Evolutionary conservation across 164 flowering plant genomes (phyloP).

Genomic region (Platanus orientalis): DNA sequence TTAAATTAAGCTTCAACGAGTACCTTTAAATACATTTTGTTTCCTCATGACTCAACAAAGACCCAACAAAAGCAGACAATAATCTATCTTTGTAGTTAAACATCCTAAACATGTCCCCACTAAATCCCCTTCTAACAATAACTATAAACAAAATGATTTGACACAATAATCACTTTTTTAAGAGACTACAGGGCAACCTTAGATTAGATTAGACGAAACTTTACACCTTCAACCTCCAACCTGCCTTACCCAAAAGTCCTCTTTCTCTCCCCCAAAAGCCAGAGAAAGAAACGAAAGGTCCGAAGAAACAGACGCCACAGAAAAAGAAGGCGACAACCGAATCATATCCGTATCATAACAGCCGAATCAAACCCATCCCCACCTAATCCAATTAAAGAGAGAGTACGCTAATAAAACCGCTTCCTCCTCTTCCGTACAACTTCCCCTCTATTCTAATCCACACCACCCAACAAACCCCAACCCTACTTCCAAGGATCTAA

Average conservation of each 20-base stretch:
- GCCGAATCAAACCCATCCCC: neutral
- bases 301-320: neutral
- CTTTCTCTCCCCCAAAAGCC: neutral
- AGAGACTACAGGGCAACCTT: neutral
- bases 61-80: too few species aligned
- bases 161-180: neutral
- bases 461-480: neutral
- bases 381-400: neutral
- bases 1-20: too few species aligned
- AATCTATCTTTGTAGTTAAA: too few species aligned
- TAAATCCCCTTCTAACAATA: too few species aligned
- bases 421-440: slow-evolving; percentile 1
- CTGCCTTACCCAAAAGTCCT: neutral
- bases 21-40: too few species aligned
- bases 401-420: neutral
- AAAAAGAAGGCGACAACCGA: neutral
- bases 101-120: too few species aligned
- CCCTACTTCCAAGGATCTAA: neutral
- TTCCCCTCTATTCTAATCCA: neutral
- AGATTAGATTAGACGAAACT: neutral
- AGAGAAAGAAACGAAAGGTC: neutral
- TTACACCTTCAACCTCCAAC: neutral
- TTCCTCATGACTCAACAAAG: too few species aligned
- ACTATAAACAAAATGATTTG: too few species aligned
- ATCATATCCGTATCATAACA: neutral